Evolutionary conservation across 176 grass and related monocot species (phyloP), one percentile per base, ranked within the genome.

Genomic region (Poa pratensis): DNA sequence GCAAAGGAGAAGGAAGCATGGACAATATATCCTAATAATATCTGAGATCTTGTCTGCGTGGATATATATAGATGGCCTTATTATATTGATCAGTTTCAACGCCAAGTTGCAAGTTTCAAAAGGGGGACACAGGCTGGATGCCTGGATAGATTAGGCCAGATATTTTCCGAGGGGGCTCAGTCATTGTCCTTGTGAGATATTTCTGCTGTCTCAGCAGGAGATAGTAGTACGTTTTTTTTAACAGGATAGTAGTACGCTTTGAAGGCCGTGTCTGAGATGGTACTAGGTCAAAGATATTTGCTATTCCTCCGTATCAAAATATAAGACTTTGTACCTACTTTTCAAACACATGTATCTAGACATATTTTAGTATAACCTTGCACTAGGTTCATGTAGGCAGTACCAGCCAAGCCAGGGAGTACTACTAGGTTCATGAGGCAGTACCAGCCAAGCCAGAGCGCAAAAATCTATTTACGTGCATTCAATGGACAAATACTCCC

Each of bases 161-260:
- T 91, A 87, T 90, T 84, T 79, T 42, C 60, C 5, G 68, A 19
- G 1, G 75, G 6, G 3, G n/a, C 30, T 54, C 75, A 75, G 76
- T 76, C 67, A 86, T 86, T 90, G 79, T 78, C 49, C 72, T 26
- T 69, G 28, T 10, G 16, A 39, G 65, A 69, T 69, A 40, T 69
- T 69, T 68, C 32, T 37, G 32, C 18, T 17, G 30, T 61, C n/a
- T 20, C 62, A 34, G 17, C 28, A 66, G 62, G 61, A 30, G 61
- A 63, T 62, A 23, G n/a, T 4, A 23, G n/a, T 24, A 14, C 11
- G 12, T 5, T 15, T 16, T 26, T 30, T 30, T 30, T 30, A 30
- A 30, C 28, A 30, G 28, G 61, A 63, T 62, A 23, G n/a, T 4
- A 23, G n/a, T 24, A 14, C 11, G 12, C 13, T 15, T 16, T 26